A percentile compares a stretch with the other conserved stretches of the same genome.
phyloP scores from a whole-genome alignment of 192 early-diverging fungal species.

The Chytriomyces confervae region DNA sequence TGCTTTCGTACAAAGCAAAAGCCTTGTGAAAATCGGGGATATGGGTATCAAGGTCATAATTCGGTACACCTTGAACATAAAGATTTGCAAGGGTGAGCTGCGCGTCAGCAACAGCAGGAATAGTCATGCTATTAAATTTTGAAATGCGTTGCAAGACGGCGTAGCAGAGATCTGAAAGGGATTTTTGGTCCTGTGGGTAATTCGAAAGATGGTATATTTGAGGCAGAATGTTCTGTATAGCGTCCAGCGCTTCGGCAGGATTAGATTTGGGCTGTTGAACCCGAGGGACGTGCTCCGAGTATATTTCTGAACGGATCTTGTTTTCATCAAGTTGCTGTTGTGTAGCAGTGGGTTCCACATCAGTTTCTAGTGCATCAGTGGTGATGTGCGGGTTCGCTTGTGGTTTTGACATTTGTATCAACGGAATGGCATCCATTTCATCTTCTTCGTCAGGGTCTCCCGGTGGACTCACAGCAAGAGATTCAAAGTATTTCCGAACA shows the following conservation, averaged over 20 bases:
- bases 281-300: constrained; percentile 14
- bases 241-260: constrained; percentile 6
- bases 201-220: constrained; percentile 6
- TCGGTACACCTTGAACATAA: constrained; percentile 69
- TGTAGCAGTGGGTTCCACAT: background rate
- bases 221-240: constrained; percentile 16
- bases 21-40: constrained; percentile 69
- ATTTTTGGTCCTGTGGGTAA: constrained; percentile 23
- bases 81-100: constrained; percentile 74
- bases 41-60: constrained; percentile 55
- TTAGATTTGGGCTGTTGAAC: constrained; percentile 24
- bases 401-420: background rate
- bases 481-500: constrained; percentile 10
- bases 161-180: constrained; percentile 8
- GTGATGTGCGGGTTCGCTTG: background rate
- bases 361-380: background rate
- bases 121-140: constrained; percentile 4
- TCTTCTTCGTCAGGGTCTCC: background rate
- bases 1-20: constrained; percentile 64
- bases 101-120: constrained; percentile 53
- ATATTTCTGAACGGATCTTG: constrained; percentile 8
- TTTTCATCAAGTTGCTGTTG: constrained; percentile 4
- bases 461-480: constrained; percentile 2
- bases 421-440: background rate
- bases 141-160: constrained; percentile 9